Evolutionary conservation across 495 filamentous ascomycete species (phyloP).

Genomic region (Cryomyces antarcticus): DNA sequence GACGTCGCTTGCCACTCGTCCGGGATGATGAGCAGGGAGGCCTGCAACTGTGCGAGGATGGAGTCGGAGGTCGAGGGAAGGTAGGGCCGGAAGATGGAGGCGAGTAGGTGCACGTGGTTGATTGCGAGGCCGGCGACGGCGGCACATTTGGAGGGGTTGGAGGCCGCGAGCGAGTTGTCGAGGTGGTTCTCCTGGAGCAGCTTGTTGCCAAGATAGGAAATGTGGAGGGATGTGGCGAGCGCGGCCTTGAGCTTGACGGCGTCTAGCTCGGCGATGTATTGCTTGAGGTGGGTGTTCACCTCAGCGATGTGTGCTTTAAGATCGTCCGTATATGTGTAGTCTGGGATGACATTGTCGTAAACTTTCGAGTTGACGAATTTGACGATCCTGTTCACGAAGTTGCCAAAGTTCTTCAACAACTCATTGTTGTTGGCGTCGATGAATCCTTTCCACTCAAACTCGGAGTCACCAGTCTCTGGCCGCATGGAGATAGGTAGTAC

Average conservation of each 20-base stretch:
- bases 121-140: constrained; percentile 58
- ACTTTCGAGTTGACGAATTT: constrained; percentile 65
- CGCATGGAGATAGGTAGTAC: constrained; percentile 76
- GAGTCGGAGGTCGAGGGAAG: constrained; percentile 55
- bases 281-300: constrained; percentile 24
- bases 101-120: constrained; percentile 60
- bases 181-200: constrained; percentile 62
- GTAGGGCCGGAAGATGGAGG: constrained; percentile 54
- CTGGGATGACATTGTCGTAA: constrained; percentile 48
- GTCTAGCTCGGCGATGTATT: constrained; percentile 17
- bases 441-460: constrained; percentile 78
- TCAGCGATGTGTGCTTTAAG: constrained; percentile 22
- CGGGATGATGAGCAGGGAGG: constrained; percentile 41
- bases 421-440: constrained; percentile 72
- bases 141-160: constrained; percentile 47
- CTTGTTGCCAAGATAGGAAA: constrained; percentile 54
- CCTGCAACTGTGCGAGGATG: constrained; percentile 53
- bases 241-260: constrained; percentile 53
- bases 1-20: constrained; percentile 40
- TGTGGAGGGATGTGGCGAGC: constrained; percentile 43
- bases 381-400: constrained; percentile 76
- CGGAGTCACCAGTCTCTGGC: constrained; percentile 68
- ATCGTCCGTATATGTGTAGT: constrained; percentile 31
- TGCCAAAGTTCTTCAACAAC: constrained; percentile 70
- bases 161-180: constrained; percentile 55